phyloP scores from a whole-genome alignment of 2,329 filamentous ascomycete genomes.

The Emergomyces pasteurianus region DNA sequence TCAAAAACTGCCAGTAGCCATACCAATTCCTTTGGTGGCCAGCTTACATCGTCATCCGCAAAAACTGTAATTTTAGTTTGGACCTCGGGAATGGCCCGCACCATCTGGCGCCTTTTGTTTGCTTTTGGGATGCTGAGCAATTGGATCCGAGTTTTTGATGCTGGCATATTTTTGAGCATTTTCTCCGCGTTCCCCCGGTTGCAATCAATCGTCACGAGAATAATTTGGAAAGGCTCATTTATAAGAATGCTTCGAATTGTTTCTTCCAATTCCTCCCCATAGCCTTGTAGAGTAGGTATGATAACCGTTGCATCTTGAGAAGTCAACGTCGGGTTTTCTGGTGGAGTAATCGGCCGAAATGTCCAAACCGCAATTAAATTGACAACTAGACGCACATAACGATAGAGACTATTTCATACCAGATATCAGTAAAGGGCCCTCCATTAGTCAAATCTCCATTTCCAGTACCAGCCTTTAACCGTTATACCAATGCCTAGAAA shows the following conservation, averaged over 20 bases:
- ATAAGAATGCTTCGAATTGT: slow-evolving; percentile 53
- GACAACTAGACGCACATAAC: slow-evolving; percentile 74
- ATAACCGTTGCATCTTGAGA: slow-evolving; percentile 84
- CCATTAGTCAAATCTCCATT: neutral
- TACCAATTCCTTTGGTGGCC: slow-evolving; percentile 71
- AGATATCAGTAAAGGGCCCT: neutral
- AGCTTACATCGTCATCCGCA: slow-evolving; percentile 91
- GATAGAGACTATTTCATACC: slow-evolving; percentile 56
- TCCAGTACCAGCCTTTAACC: neutral
- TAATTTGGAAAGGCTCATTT: slow-evolving; percentile 52
- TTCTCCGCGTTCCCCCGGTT: slow-evolving; percentile 58
- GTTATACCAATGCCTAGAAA: neutral
- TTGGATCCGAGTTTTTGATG: slow-evolving; percentile 54
- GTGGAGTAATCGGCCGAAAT: slow-evolving; percentile 74
- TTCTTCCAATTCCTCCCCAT: slow-evolving; percentile 68
- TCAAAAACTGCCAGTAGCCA: slow-evolving; percentile 94
- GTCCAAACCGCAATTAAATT: slow-evolving; percentile 77
- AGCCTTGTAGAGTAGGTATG: slow-evolving; percentile 82
- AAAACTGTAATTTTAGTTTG: slow-evolving; percentile 76
- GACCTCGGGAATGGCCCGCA: slow-evolving; percentile 76
- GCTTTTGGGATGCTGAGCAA: slow-evolving; percentile 71
- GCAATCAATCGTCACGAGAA: slow-evolving; percentile 76
- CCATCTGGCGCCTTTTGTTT: slow-evolving; percentile 92
- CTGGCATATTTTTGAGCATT: slow-evolving; percentile 44
- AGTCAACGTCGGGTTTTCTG: slow-evolving; percentile 66